A percentile compares a stretch with the other conserved stretches of the same genome.
Evolutionary conservation across 1,139 yeast species (phyloP).

Genomic region (Candida frijolesensis): DNA sequence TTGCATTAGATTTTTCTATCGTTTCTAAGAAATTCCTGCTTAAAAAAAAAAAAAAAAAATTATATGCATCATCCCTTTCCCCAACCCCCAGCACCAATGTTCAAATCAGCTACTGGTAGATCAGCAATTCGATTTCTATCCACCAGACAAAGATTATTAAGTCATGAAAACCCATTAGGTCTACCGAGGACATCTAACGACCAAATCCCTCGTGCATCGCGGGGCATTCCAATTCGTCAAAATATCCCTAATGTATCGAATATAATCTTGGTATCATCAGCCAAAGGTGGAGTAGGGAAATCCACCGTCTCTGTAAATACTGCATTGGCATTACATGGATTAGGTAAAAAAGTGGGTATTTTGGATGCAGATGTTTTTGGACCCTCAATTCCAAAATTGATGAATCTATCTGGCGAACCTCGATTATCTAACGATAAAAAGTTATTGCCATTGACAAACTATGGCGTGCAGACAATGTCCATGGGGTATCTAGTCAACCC

Average conservation of each 20-base stretch:
- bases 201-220: slow-evolving; percentile 41
- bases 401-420: slow-evolving; percentile 70
- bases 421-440: slow-evolving; percentile 54
- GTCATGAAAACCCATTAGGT: slow-evolving; percentile 48
- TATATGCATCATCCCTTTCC: neutral
- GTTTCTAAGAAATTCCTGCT: neutral
- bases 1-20: neutral
- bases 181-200: slow-evolving; percentile 42
- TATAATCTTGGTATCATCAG: slow-evolving; percentile 73
- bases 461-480: slow-evolving; percentile 83
- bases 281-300: slow-evolving; percentile 76
- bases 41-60: neutral
- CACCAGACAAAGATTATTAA: slow-evolving; percentile 1
- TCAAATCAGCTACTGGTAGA: neutral
- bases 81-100: neutral
- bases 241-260: slow-evolving; percentile 61
- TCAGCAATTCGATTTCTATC: slow-evolving; percentile 5
- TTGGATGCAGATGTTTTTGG: slow-evolving; percentile 86
- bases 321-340: slow-evolving; percentile 59
- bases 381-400: slow-evolving; percentile 74
- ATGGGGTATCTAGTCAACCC: slow-evolving; percentile 84
- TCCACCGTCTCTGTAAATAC: slow-evolving; percentile 64
- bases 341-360: slow-evolving; percentile 65
- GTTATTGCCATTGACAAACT: slow-evolving; percentile 70
- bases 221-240: slow-evolving; percentile 57